phyloP scores from a whole-genome alignment of 176 grass and related monocot genomes.

The Ensete glaucum region DNA sequence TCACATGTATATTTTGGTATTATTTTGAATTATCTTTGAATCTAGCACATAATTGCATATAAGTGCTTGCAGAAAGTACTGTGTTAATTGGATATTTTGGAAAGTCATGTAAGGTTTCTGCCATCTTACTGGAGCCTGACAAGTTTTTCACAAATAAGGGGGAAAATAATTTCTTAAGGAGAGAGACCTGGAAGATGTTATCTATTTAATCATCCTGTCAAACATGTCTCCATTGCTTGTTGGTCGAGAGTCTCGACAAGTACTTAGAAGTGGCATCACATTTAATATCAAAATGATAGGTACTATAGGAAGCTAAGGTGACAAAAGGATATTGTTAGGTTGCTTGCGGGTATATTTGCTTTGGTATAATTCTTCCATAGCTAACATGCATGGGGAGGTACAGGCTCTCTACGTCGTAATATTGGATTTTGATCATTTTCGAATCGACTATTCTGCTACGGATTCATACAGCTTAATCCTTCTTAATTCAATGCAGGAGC shows the following conservation, averaged over 20 bases:
- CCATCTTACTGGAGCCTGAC: too few relatives aligned
- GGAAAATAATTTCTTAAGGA: neutral
- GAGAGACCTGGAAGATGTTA: neutral
- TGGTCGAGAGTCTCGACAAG: neutral
- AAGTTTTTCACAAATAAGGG: too few relatives aligned
- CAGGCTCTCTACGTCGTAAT: neutral
- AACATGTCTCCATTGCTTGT: neutral
- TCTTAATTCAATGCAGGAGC: slow-evolving; percentile 44
- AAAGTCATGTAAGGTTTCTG: too few relatives aligned
- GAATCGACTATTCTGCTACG: neutral
- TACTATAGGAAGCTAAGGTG: neutral
- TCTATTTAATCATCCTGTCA: neutral
- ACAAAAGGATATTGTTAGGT: neutral
- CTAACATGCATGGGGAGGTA: too few relatives aligned
- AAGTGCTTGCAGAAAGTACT: too few relatives aligned
- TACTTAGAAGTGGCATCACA: neutral
- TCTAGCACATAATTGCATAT: neutral
- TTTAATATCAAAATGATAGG: too few relatives aligned
- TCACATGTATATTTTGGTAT: neutral
- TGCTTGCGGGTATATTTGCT: neutral
- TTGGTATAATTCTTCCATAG: too few relatives aligned
- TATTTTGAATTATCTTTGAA: neutral
- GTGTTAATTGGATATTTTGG: too few relatives aligned
- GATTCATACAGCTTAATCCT: neutral
- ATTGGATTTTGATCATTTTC: slow-evolving; percentile 5